Conservation (phyloP, 2,329 filamentous ascomycete genomes). For the Trichoderma brevicompactum region DNA sequence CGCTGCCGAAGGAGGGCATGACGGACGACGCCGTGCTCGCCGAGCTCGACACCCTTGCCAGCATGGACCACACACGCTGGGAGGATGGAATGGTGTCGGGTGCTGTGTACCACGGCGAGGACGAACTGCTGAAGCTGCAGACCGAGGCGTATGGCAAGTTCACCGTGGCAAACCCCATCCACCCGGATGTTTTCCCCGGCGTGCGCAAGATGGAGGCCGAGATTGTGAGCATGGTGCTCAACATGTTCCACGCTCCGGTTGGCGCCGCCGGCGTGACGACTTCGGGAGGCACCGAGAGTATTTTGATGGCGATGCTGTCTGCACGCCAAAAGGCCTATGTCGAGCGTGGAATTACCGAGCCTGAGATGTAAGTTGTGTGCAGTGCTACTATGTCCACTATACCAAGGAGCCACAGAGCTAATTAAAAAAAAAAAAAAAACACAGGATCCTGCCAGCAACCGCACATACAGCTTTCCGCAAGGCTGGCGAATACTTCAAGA, state of each 20-base stretch:
- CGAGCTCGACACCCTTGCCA: slow-evolving; percentile 78
- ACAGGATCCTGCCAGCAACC: slow-evolving; percentile 88
- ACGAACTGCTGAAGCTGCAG: slow-evolving; percentile 80
- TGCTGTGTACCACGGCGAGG: slow-evolving; percentile 93
- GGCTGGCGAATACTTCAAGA: slow-evolving; percentile 93
- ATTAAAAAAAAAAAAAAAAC: not conserved
- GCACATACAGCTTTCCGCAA: slow-evolving; percentile 97
- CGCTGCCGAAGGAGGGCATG: slow-evolving; percentile 84
- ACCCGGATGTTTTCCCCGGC: slow-evolving; percentile 96
- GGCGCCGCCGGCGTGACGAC: slow-evolving; percentile 87
- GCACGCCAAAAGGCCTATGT: slow-evolving; percentile 86
- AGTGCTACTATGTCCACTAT: not conserved
- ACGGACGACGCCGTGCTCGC: slow-evolving; percentile 74
- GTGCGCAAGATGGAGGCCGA: slow-evolving; percentile 99
- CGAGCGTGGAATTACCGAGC: slow-evolving; percentile 86
- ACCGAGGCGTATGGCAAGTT: slow-evolving; percentile 93
- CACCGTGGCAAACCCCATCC: slow-evolving; percentile 93
- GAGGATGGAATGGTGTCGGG: slow-evolving; percentile 94
- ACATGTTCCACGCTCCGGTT: slow-evolving; percentile 86
- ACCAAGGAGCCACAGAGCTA: not conserved
- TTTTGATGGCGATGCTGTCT: slow-evolving; percentile 90
- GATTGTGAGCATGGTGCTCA: slow-evolving; percentile 91
- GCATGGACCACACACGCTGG: slow-evolving; percentile 94
- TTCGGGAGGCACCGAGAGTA: slow-evolving; percentile 92
- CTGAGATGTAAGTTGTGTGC: slow-evolving; percentile 76